These are phyloP conservation scores for Fusarium pilosicola DNA, from an alignment of 2,329 filamentous ascomycete species.

Conservation along the genomic window DNA sequence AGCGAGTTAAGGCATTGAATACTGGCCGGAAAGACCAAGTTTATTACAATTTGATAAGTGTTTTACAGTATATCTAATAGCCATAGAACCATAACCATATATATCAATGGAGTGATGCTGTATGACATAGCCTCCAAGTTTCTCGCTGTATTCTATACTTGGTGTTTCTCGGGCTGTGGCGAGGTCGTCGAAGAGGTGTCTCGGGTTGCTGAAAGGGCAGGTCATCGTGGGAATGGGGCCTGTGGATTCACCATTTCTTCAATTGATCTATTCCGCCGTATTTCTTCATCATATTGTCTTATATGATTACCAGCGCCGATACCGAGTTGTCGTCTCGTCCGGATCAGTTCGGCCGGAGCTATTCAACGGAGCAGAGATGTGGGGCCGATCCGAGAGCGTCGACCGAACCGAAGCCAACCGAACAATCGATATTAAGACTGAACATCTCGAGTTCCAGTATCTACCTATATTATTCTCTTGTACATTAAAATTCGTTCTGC, in stretches of 20 bases:
- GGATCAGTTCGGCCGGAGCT: neutral
- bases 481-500: accelerated
- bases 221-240: neutral
- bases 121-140: neutral
- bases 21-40: no score
- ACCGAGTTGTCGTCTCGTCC: neutral
- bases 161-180: neutral
- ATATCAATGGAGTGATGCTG: no score
- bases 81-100: no score
- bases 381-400: neutral
- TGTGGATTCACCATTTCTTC: neutral
- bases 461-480: no score
- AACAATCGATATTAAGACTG: neutral
- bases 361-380: neutral
- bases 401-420: neutral
- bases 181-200: neutral
- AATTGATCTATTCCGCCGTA: no score
- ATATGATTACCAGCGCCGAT: neutral
- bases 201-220: neutral
- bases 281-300: neutral
- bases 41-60: neutral
- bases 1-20: neutral
- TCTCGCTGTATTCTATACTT: neutral
- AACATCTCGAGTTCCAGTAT: neutral
- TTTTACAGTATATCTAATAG: neutral